Conservation (phyloP, 805 yeast genomes). For the Wickerhamiella kurtzmanii region DNA sequence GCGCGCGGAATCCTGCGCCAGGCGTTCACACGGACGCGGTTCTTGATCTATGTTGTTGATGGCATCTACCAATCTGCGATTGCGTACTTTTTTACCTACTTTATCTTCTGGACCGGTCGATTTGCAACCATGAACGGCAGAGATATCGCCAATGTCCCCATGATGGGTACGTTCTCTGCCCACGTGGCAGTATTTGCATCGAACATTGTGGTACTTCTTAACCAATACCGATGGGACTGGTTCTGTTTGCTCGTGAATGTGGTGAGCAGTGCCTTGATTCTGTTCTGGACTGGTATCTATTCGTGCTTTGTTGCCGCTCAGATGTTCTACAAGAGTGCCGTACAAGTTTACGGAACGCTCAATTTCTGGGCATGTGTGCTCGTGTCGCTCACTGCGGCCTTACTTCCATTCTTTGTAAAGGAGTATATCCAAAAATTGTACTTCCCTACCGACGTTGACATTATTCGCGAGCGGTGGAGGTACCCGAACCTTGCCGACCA, state of each 20-base stretch:
- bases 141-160: conserved; percentile 50
- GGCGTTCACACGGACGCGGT: conserved; percentile 49
- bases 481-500: conserved; percentile 15
- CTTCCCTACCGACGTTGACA: conserved; percentile 54
- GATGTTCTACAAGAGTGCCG: conserved; percentile 53
- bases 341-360: conserved; percentile 46
- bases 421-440: conserved; percentile 40
- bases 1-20: conserved; percentile 49
- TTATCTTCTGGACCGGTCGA: conserved; percentile 35
- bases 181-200: conserved; percentile 50
- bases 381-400: conserved; percentile 39
- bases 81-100: conserved; percentile 55
- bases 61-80: conserved; percentile 61
- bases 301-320: conserved; percentile 38
- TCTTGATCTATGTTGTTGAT: conserved; percentile 50
- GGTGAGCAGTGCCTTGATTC: conserved; percentile 45
- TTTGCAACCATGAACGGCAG: conserved; percentile 36
- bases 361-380: conserved; percentile 54
- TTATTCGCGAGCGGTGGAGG: conserved; percentile 43
- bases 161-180: conserved; percentile 54
- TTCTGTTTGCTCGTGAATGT: conserved; percentile 39
- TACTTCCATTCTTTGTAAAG: conserved; percentile 47
- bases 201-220: conserved; percentile 50
- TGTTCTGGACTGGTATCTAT: conserved; percentile 75
- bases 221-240: conserved; percentile 73